Percentiles rank a stretch among this genome's conserved stretches.
Conservation (phyloP, 345 rosid species). For the Trapa bicornis region DNA sequence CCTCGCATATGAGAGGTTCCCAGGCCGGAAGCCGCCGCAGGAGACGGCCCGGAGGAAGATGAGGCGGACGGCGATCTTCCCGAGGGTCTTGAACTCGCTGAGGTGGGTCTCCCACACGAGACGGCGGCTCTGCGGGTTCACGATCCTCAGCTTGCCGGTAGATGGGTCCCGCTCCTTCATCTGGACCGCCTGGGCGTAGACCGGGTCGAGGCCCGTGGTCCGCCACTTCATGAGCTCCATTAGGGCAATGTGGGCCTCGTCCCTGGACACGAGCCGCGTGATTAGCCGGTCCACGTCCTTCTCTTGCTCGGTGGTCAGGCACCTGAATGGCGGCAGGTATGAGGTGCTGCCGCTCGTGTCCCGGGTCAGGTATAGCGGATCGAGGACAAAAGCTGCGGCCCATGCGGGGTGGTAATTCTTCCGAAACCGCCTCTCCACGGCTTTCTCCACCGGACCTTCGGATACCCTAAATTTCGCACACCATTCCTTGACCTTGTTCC, state of each 20-base stretch:
- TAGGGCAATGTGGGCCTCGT: constrained; percentile 89
- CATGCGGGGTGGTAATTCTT: constrained; percentile 96
- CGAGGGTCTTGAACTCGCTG: constrained; percentile 76
- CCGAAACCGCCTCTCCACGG: constrained; percentile 75
- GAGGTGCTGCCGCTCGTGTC: constrained; percentile 50
- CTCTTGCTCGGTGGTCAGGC: constrained; percentile 74
- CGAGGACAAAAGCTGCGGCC: constrained; percentile 92
- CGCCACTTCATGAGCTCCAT: constrained; percentile 99
- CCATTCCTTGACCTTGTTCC: constrained; percentile 78
- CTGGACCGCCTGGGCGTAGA: constrained; percentile 89
- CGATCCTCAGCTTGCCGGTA: constrained; percentile 76
- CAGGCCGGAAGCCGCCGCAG: constrained; percentile 68
- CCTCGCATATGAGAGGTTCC: constrained; percentile 63
- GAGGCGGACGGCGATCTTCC: constrained; percentile 94
- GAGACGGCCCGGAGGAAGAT: constrained; percentile 88
- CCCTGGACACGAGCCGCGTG: constrained; percentile 84
- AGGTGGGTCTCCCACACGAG: constrained; percentile 98
- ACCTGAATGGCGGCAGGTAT: constrained; percentile 92
- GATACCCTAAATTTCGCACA: constrained; percentile 60
- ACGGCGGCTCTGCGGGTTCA: constrained; percentile 88
- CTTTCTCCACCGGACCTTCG: constrained; percentile 62
- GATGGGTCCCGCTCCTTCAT: constrained; percentile 90
- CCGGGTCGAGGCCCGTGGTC: constrained; percentile 91
- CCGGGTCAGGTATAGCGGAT: constrained; percentile 77
- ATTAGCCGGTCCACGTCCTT: constrained; percentile 95